Conservation (phyloP, 2,329 filamentous ascomycete genomes). For the Dothidotthia symphoricarpi region DNA sequence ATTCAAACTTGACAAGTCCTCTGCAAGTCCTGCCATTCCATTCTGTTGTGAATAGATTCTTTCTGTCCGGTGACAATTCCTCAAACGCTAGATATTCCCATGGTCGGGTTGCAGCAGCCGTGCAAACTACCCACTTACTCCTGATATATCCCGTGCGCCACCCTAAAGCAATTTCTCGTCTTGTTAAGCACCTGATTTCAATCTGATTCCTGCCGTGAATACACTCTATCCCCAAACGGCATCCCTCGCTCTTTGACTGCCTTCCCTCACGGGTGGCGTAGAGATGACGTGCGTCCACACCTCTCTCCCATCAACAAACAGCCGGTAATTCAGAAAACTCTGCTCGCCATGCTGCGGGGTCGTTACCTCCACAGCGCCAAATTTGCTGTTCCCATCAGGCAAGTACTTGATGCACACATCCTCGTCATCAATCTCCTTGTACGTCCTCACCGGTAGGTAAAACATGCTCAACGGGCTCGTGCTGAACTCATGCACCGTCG, state of each 20-base stretch:
- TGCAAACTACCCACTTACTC: no score
- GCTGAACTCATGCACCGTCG: constrained; percentile 79
- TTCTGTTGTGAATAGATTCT: no score
- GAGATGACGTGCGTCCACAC: constrained; percentile 64
- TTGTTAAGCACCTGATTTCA: no score
- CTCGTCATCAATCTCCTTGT: constrained; percentile 74
- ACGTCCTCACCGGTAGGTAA: constrained; percentile 80
- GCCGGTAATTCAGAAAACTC: constrained; percentile 73
- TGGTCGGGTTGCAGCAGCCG: no score
- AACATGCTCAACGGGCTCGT: constrained; percentile 92
- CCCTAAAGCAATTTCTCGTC: no score
- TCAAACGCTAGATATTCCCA: background rate
- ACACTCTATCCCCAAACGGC: constrained; percentile 44
- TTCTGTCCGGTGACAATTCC: no score
- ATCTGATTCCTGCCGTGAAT: background rate
- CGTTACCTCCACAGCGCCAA: constrained; percentile 78
- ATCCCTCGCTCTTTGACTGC: constrained; percentile 45
- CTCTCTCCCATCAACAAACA: constrained; percentile 80
- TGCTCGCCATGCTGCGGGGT: constrained; percentile 62
- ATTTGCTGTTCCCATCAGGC: constrained; percentile 83
- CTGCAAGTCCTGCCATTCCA: no score
- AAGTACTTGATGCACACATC: constrained; percentile 87
- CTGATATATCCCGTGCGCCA: no score
- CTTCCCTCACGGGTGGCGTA: constrained; percentile 43
- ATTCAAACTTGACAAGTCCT: no score